A percentile compares a stretch with the other conserved stretches of the same genome.
phyloP scores from a whole-genome alignment of 169 alveolate genomes.

The Theileria equi region DNA sequence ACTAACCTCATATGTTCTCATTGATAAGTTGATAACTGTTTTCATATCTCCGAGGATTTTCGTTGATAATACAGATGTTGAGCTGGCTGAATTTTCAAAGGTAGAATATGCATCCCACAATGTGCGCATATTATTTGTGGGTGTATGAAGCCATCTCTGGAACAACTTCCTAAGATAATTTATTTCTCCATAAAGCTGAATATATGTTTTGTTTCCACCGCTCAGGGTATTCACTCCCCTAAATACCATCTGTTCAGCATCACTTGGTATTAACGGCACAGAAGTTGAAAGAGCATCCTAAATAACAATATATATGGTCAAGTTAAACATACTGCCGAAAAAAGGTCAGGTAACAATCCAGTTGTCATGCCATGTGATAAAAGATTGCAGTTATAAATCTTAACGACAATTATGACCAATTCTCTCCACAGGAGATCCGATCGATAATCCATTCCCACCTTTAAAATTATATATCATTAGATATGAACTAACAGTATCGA shows the following conservation, averaged over 20 bases:
- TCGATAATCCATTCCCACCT: constrained; percentile 71
- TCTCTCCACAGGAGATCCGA: constrained; percentile 75
- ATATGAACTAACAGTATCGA: constrained; percentile 29
- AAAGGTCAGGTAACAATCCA: constrained; percentile 68
- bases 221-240: constrained; percentile 34
- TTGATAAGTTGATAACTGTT: constrained; percentile 10
- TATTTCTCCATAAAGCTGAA: constrained; percentile 46
- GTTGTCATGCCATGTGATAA: constrained; percentile 47
- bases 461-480: background rate
- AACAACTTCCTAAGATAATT: constrained; percentile 49
- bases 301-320: too few relatives aligned
- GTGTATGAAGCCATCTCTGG: constrained; percentile 68
- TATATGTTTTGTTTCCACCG: constrained; percentile 33
- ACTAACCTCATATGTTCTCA: constrained; percentile 21
- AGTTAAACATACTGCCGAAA: constrained; percentile 26
- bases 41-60: constrained; percentile 48
- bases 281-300: constrained; percentile 20
- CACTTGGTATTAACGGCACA: constrained; percentile 59
- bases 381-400: constrained; percentile 70
- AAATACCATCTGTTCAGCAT: constrained; percentile 67
- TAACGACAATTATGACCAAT: constrained; percentile 57
- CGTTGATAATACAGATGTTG: constrained; percentile 28
- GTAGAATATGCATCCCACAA: constrained; percentile 71
- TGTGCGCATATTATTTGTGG: constrained; percentile 70
- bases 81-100: constrained; percentile 45